Conservation (phyloP, 176 grass and related monocot species). For the Hyparrhenia diplandra region DNA sequence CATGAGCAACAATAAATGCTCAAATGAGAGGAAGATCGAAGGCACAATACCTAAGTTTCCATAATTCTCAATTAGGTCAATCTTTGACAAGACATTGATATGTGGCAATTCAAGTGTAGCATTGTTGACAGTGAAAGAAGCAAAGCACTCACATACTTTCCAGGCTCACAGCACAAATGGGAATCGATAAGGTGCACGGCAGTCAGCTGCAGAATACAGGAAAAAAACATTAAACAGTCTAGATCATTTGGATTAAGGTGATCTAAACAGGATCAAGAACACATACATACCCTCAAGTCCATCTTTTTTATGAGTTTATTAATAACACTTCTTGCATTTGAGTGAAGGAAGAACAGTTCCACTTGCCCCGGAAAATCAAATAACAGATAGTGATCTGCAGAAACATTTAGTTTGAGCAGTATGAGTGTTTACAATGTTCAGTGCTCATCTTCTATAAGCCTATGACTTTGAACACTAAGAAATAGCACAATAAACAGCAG, state of each 20-base stretch:
- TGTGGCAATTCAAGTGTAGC: no score
- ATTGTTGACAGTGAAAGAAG: slow-evolving; percentile 20
- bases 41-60: no score
- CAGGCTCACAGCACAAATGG: slow-evolving; percentile 94
- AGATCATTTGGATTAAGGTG: not conserved
- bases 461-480: no score
- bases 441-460: no score
- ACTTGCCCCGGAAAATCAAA: slow-evolving; percentile 99
- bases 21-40: no score
- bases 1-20: no score
- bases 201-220: slow-evolving; percentile 55
- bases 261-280: not conserved
- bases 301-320: slow-evolving; percentile 75
- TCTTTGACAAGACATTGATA: no score
- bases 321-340: slow-evolving; percentile 68
- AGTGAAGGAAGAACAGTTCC: slow-evolving; percentile 96
- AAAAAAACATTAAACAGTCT: slow-evolving; percentile 23
- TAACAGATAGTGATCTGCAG: slow-evolving; percentile 88
- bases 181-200: slow-evolving; percentile 82
- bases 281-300: slow-evolving; percentile 60
- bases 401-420: not conserved
- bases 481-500: not conserved
- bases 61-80: no score
- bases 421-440: not conserved
- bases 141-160: slow-evolving; percentile 94